Evolutionary conservation across 2,329 filamentous ascomycete species (phyloP).

Genomic region (Fusarium sp.): DNA sequence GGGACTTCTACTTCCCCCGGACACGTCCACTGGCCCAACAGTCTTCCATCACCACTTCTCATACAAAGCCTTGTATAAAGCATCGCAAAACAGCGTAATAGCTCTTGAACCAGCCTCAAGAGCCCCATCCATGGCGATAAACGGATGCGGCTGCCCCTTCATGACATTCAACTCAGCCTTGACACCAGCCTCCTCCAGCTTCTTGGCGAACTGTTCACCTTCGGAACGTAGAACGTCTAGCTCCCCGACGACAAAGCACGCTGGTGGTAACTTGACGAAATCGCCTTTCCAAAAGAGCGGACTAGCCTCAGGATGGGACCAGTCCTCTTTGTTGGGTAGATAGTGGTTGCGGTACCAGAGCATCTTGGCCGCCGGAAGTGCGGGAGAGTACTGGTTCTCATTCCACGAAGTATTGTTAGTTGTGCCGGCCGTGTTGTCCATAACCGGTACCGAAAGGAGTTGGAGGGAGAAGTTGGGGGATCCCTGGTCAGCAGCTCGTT

Average conservation of each 20-base stretch:
- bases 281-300: neutral
- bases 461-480: constrained; percentile 2
- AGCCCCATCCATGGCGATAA: constrained; percentile 23
- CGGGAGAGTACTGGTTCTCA: neutral
- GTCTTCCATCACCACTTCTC: neutral
- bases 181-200: neutral
- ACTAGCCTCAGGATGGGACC: neutral
- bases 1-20: no score
- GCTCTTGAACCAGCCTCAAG: constrained; percentile 15
- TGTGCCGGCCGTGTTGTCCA: constrained; percentile 11
- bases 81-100: constrained; percentile 7
- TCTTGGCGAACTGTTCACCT: constrained; percentile 16
- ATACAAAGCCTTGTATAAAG: constrained; percentile 14
- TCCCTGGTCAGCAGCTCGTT: constrained; percentile 13
- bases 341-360: constrained; percentile 21
- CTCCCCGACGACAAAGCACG: constrained; percentile 22
- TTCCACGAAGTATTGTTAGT: constrained; percentile 15
- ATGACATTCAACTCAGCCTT: constrained; percentile 10
- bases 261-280: constrained; percentile 10
- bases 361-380: constrained; percentile 7
- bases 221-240: constrained; percentile 1
- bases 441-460: constrained; percentile 17
- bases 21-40: no score
- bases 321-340: neutral
- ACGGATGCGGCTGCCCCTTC: constrained; percentile 18